Conservation (phyloP, 768 basidiomycete species). For the Tulasnella sp. region DNA sequence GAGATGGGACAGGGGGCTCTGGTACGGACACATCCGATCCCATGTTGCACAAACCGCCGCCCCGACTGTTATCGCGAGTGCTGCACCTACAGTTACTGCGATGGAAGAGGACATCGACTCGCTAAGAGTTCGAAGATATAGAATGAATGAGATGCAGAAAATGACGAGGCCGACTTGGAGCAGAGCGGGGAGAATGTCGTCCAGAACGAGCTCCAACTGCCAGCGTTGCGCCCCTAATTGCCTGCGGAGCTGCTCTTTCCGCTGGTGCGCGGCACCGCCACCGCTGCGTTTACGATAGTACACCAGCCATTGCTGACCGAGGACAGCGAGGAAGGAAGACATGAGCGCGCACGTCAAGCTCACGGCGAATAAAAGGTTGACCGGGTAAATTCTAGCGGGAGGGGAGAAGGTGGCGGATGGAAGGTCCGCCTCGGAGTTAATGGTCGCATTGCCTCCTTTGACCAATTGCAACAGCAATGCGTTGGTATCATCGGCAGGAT, state of each 20-base stretch:
- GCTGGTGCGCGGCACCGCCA: neutral
- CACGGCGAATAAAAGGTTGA: neutral
- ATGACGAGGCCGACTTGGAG: neutral
- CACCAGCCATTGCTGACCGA: neutral
- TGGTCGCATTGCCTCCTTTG: neutral
- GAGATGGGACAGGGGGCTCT: neutral
- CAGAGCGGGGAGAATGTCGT: neutral
- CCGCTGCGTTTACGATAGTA: neutral
- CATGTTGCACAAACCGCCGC: neutral
- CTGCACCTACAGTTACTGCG: neutral
- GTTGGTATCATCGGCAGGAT: neutral
- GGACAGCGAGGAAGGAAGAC: neutral
- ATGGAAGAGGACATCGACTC: neutral
- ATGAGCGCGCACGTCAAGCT: neutral
- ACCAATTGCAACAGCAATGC: neutral
- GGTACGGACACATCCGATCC: slow-evolving; percentile 13
- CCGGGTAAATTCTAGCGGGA: neutral
- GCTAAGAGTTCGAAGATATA: neutral
- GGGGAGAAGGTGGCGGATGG: neutral
- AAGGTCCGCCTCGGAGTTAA: neutral
- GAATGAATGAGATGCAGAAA: neutral
- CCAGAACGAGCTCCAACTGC: neutral
- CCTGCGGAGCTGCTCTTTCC: neutral
- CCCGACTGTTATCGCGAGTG: neutral
- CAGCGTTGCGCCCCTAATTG: neutral